Conservation (phyloP, 495 filamentous ascomycete species). For the Apiosordaria backusii region DNA sequence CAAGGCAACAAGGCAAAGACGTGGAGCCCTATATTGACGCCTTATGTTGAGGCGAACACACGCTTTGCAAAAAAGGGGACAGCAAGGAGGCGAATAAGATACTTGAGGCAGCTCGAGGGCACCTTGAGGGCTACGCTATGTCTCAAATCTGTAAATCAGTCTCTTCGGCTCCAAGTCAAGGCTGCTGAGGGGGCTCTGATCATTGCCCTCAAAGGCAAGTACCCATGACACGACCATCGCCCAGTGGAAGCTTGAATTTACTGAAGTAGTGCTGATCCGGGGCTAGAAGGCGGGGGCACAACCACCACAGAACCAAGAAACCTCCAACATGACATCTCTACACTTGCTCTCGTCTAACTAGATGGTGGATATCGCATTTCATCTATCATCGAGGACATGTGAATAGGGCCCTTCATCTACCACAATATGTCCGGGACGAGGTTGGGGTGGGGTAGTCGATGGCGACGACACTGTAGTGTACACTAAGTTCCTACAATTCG, state of each 20-base stretch:
- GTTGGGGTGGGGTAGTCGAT: not conserved
- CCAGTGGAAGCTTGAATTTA: conserved; percentile 9
- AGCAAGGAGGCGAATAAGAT: not conserved
- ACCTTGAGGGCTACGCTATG: conserved; percentile 5
- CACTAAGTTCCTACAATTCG: not conserved
- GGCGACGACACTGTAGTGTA: not conserved
- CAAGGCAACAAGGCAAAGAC: not conserved
- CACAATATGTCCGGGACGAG: not conserved
- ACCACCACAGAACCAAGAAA: not conserved
- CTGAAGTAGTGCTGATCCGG: not conserved
- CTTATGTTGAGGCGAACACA: not conserved
- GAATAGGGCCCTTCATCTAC: not conserved
- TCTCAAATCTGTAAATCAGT: conserved; percentile 19
- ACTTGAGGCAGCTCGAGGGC: not conserved
- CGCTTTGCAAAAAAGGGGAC: not conserved
- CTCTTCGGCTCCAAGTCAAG: conserved; percentile 8
- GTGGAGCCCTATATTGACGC: not conserved
- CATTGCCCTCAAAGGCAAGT: conserved; percentile 23
- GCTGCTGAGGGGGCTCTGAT: conserved; percentile 18
- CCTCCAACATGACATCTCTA: not conserved
- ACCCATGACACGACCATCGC: conserved; percentile 14
- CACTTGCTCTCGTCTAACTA: not conserved
- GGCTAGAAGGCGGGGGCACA: not conserved
- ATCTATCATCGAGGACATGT: not conserved
- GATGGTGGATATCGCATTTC: not conserved